Evolutionary conservation across 2,329 filamentous ascomycete genomes (phyloP).

Genomic region (Botrytis cinerea): DNA sequence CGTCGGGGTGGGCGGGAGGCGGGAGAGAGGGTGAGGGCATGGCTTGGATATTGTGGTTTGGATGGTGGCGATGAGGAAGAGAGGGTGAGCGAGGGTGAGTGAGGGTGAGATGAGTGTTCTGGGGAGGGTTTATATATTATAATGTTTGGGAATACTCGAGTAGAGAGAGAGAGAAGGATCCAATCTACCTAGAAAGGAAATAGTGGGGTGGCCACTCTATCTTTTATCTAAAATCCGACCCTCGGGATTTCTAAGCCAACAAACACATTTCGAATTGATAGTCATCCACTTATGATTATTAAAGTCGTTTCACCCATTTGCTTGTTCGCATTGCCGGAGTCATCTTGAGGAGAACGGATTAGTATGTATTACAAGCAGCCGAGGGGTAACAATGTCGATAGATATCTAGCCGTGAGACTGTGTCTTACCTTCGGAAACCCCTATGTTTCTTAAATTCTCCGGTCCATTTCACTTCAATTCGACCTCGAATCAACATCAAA

Average conservation of each 20-base stretch:
- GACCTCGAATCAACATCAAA: not conserved
- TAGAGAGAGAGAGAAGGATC: not conserved
- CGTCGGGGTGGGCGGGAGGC: conserved; percentile 37
- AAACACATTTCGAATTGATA: conserved; percentile 1
- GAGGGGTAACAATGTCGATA: not conserved
- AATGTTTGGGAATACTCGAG: not conserved
- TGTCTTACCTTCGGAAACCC: not conserved
- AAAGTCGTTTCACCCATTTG: not conserved
- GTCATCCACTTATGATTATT: not conserved
- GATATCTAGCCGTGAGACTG: not conserved
- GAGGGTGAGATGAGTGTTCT: not conserved
- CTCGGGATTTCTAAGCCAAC: conserved; percentile 18
- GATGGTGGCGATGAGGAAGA: not conserved
- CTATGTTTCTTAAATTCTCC: not conserved
- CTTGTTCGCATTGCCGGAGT: not conserved
- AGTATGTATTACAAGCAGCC: not conserved
- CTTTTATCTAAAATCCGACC: conserved; percentile 9
- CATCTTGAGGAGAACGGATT: not conserved
- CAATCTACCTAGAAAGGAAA: not conserved
- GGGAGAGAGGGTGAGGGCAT: conserved; percentile 42
- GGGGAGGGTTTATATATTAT: not conserved
- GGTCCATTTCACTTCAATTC: not conserved
- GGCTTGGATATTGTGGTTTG: conserved; percentile 1
- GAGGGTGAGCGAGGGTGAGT: not conserved
- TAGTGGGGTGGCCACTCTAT: conserved; percentile 14